Base-by-base conservation (phyloP, 2,329 filamentous ascomycete genomes). In the Chrysosphaeria jannelii region DNA sequence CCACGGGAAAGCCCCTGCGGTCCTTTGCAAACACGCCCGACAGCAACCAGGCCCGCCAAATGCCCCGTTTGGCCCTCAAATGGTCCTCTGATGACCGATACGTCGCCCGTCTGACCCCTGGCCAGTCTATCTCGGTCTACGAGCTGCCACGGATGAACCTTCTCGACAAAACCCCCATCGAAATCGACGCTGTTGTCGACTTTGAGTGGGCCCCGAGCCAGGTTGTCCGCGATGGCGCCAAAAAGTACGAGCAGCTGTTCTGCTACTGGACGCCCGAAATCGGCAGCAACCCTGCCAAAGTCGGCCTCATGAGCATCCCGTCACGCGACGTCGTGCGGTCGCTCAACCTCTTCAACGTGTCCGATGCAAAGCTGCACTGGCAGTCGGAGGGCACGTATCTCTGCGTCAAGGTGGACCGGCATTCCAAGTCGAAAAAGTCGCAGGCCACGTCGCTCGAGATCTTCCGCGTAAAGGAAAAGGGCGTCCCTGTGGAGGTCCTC, bases 221-320 rank as follows among this genome's bases (percentile, higher is more conserved):
- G 8, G 65, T 72, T 8, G 63, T 65, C 39, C 67, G 81, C 29
- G 78, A 90, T 3, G 67, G 76, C 25, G 47, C 88, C 46, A 91
- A 88, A 57, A 62, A 53, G 5, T 88, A 91, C 44, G 85, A 97
- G 51, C 85, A 93, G 44, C 61, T 97, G 5, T 67, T 97, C 47
- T 89, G 74, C 52, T 97, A 79, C 63, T 97, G 85, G 85, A 93
- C 85, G 12, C 85, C 85, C 23, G 85, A 97, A 46, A 75, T 93
- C 31, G 81, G 79, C 41, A 90, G 76, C 56, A 93, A 90, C 49
- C 88, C 85, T 20, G 85, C 85, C 37, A 89, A 88, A 54, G 85
- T 97, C 35, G 78, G 71, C 34, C 52, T 97, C 37, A 93, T 97
- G 81, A 79, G 67, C 48, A 63, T 97, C 33, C 85, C 85, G 5